Evolutionary conservation across 345 rosid species (phyloP), one percentile per base, ranked within the genome.

Genomic region (Excoecaria agallocha): DNA sequence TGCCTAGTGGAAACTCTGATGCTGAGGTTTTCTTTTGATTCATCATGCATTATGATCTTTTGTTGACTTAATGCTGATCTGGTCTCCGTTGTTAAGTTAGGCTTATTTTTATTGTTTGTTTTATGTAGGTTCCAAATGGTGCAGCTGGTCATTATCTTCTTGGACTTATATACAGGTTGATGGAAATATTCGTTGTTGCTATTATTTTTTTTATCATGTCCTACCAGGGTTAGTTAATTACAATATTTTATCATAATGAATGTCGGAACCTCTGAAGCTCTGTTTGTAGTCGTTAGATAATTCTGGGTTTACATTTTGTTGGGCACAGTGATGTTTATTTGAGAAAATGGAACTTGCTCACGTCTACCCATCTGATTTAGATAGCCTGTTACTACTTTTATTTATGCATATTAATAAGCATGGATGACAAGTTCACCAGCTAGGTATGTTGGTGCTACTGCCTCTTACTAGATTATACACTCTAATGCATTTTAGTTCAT

Each of bases 101-200:
- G 62, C 16, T 79, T 50, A 56, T 60, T 25, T 43, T 51, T 45
- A 19, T 69, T 71, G 15, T 68, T 37, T 64, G 65, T 49, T 81
- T 22, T 64, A 13, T 79, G 78, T 79, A 93, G 99, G 87, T 95
- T 76, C 99, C 98, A 41, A 90, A 95, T 79, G 98, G 97, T 68
- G 99, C 98, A 60, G 87, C 98, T 41, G 98, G 98, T 75, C 98
- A 91, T 82, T 93, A 89, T 80, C 97, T 95, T 79, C 95, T 95
- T 78, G 99, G 99, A 70, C 96, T 91, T 73, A 81, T 95, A 76
- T 93, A 90, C 90, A 91, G 93, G 99, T 94, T 79, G 49, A 78
- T 73, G 49, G 69, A 20, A 19, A 66, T 48, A 20, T 20, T 46
- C 41, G 25, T 63, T 45, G n/a, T n/a, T n/a, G n/a, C n/a, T n/a